Base-by-base conservation (phyloP, 2,329 filamentous ascomycete genomes). In the Monosporascus sp. region DNA sequence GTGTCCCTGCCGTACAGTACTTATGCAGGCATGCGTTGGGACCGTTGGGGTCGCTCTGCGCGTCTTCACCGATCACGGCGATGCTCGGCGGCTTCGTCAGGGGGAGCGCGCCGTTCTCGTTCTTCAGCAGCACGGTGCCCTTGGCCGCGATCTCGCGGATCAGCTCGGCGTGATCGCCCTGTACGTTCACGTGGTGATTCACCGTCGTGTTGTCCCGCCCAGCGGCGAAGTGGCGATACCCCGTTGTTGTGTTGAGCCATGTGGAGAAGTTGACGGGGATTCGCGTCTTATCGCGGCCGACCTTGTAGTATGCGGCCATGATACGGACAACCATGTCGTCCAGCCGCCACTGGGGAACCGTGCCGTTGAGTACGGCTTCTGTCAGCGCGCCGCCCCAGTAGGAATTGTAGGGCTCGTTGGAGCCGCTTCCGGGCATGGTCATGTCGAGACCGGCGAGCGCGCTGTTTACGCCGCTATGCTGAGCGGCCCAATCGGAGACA, bases 251-350 rank as follows among this genome's bases (percentile, higher is more conserved):
- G 1, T 78, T 73, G 0, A 86, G 89, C 92, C 93, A 97, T 9
- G 90, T 90, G 59, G 87, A 87, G 73, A 96, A 97, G 78, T 92
- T 97, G 69, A 89, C 85, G 3, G 77, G 73, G 0, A 74, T 69
- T 53, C 77, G 70, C 17, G 68, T 65, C 1, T 81, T 65, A 1
- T 74, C 77, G 56, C 78, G 73, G 50, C 82, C 82, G 37, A 86
- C 82, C 69, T 86, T 86, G 72, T 85, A 87, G 64, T 80, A 84
- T 48, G 84, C 76, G 5, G 85, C 78, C 82, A 87, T 85, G 65
- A 88, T 95, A 58, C 93, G 85, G 66, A 90, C 86, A 8, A 82
- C 89, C 86, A 96, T 96, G 67, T 97, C 93, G 63, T 97, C 63
- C 0, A 65, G 53, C 19, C 63, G 48, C 52, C 60, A 64, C 35